These are phyloP conservation scores for Aureobasidium sp. DNA, from an alignment of 2,329 filamentous ascomycete species.

Conservation along the genomic window DNA sequence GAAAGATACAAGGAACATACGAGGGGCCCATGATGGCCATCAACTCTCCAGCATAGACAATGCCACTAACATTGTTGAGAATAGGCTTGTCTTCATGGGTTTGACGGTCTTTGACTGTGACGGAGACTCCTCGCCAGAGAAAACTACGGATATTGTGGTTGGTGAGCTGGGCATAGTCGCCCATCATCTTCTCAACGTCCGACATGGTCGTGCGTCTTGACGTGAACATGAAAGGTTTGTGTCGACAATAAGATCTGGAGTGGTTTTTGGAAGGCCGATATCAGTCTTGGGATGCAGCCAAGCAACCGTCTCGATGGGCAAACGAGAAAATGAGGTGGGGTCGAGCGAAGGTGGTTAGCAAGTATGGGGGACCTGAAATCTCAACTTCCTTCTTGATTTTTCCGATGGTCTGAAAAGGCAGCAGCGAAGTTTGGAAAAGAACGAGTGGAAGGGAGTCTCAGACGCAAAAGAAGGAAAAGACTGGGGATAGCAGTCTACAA, in stretches of 20 bases:
- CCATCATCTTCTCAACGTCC: conserved; percentile 42
- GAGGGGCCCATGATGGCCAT: conserved; percentile 75
- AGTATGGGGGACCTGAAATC: not conserved
- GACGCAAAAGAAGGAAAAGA: conserved; percentile 5
- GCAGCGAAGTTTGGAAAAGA: not conserved
- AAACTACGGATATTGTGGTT: conserved; percentile 60
- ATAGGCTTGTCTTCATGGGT: conserved; percentile 58
- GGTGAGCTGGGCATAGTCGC: conserved; percentile 46
- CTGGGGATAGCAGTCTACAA: conserved; percentile 3
- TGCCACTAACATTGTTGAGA: conserved; percentile 55
- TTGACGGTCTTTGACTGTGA: conserved; percentile 64
- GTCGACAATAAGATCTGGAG: not conserved
- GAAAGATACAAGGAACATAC: conserved; percentile 29
- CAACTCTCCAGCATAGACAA: conserved; percentile 63
- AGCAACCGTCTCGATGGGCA: not conserved
- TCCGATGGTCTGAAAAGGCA: not conserved
- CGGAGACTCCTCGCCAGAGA: conserved; percentile 59
- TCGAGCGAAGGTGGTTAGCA: not conserved
- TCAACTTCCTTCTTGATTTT: not conserved
- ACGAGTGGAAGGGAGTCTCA: conserved; percentile 8
- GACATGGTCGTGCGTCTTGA: conserved; percentile 28
- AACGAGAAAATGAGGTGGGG: not conserved
- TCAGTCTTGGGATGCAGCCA: not conserved
- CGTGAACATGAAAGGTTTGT: not conserved
- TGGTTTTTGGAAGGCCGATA: not conserved